Conservation (phyloP, 768 basidiomycete genomes). For the Russula emetica region DNA sequence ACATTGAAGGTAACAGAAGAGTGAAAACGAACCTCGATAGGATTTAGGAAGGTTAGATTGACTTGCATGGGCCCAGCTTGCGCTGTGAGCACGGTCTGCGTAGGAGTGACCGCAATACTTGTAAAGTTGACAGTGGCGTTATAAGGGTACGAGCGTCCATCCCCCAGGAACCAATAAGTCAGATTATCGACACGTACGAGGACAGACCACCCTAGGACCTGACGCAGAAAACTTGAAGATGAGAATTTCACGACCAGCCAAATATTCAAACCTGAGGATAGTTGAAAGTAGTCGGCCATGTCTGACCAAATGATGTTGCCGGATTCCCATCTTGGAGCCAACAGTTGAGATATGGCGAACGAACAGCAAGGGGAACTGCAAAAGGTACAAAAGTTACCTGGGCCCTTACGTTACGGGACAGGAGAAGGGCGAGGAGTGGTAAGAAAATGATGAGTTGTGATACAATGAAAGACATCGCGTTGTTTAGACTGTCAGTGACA, state of each 20-base stretch:
- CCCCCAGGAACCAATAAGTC: constrained; percentile 28
- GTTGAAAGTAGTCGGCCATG: constrained; percentile 27
- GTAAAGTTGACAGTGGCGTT: constrained; percentile 26
- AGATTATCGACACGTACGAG: constrained; percentile 13
- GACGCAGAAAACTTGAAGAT: not conserved
- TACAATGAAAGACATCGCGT: not conserved
- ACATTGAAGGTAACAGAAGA: not conserved
- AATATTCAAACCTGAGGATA: not conserved
- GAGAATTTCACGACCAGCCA: not conserved
- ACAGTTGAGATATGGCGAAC: constrained; percentile 31
- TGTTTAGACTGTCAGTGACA: not conserved
- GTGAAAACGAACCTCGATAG: constrained; percentile 36
- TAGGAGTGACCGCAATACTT: constrained; percentile 35
- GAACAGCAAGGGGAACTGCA: constrained; percentile 32
- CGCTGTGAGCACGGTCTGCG: constrained; percentile 35
- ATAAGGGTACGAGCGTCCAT: not conserved
- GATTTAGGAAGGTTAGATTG: constrained; percentile 39
- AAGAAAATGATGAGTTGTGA: not conserved
- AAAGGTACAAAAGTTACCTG: no score
- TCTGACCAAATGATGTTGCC: not conserved
- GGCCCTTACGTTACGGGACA: not conserved
- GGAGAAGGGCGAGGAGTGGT: not conserved
- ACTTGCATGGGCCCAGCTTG: constrained; percentile 37
- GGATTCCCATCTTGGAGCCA: constrained; percentile 23
- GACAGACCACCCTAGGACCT: constrained; percentile 22